Evolutionary conservation across 345 rosid genomes (phyloP).

Genomic region (Durio zibethinus): DNA sequence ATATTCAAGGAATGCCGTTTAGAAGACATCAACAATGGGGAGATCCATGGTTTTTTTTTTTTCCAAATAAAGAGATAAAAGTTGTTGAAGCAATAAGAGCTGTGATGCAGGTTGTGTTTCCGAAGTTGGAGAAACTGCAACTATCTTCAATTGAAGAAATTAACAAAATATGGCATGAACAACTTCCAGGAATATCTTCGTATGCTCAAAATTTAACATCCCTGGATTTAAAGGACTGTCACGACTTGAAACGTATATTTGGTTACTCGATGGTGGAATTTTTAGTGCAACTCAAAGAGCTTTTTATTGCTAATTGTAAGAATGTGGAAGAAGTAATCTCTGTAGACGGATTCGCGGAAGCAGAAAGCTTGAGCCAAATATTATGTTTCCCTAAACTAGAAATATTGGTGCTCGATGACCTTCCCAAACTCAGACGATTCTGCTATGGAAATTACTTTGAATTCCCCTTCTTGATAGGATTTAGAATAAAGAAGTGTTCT

Average conservation of each 20-base stretch:
- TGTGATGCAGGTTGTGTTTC: too few species aligned
- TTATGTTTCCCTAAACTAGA: slow-evolving; percentile 19
- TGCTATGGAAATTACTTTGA: not conserved
- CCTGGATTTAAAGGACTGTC: not conserved
- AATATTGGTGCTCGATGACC: not conserved
- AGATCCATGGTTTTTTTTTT: too few species aligned
- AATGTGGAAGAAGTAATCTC: slow-evolving; percentile 11
- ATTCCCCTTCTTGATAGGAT: not conserved
- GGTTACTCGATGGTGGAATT: not conserved
- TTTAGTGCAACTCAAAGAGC: not conserved
- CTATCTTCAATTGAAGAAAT: too few species aligned
- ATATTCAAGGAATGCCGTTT: too few species aligned
- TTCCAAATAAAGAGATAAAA: too few species aligned
- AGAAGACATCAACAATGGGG: too few species aligned
- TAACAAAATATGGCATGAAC: not conserved
- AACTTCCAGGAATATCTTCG: not conserved
- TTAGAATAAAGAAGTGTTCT: not conserved
- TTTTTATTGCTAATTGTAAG: not conserved
- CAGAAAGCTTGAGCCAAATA: not conserved
- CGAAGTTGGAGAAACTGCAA: too few species aligned
- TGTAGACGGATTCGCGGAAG: not conserved
- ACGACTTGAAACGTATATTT: slow-evolving; percentile 7
- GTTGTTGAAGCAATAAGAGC: too few species aligned
- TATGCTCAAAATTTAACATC: not conserved
- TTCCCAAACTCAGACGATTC: slow-evolving; percentile 16